Evolutionary conservation across 345 rosid genomes (phyloP).

Genomic region (Lagerstroemia speciosa): DNA sequence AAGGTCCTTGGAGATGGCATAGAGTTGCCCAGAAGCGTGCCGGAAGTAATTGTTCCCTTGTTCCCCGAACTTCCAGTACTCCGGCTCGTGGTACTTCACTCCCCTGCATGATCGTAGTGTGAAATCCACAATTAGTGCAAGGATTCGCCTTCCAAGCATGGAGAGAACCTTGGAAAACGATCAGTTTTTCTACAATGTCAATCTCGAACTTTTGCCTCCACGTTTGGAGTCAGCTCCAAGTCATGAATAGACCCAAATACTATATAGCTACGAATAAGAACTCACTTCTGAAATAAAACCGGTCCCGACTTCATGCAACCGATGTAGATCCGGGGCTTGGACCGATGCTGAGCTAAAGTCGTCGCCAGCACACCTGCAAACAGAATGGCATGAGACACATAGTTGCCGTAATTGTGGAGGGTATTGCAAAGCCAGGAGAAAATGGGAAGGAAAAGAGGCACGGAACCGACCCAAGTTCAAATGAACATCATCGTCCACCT

Average conservation of each 20-base stretch:
- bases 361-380: constrained; percentile 41
- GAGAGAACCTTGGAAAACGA: too few species aligned
- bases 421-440: not conserved
- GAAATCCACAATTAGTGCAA: not conserved
- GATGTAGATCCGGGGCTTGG: constrained; percentile 68
- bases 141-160: not conserved
- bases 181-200: too few species aligned
- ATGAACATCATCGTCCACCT: constrained; percentile 89
- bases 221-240: too few species aligned
- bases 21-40: constrained; percentile 89
- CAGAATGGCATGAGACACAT: too few species aligned
- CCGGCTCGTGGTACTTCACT: constrained; percentile 79
- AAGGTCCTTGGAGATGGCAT: constrained; percentile 82
- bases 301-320: constrained; percentile 99
- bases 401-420: not conserved
- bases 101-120: constrained; percentile 30
- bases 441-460: not conserved
- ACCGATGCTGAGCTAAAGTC: constrained; percentile 44
- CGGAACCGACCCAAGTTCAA: constrained; percentile 46
- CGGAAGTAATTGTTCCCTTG: constrained; percentile 84
- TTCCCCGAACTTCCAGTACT: constrained; percentile 89
- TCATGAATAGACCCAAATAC: too few species aligned
- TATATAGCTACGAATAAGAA: too few species aligned
- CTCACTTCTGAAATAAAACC: constrained; percentile 68
- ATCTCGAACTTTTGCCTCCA: too few species aligned